Percentiles rank a stretch among this genome's conserved stretches.
These are phyloP conservation scores for Lodderomyces margitis DNA, from an alignment of 1,139 yeast species.

Conservation along the genomic window DNA sequence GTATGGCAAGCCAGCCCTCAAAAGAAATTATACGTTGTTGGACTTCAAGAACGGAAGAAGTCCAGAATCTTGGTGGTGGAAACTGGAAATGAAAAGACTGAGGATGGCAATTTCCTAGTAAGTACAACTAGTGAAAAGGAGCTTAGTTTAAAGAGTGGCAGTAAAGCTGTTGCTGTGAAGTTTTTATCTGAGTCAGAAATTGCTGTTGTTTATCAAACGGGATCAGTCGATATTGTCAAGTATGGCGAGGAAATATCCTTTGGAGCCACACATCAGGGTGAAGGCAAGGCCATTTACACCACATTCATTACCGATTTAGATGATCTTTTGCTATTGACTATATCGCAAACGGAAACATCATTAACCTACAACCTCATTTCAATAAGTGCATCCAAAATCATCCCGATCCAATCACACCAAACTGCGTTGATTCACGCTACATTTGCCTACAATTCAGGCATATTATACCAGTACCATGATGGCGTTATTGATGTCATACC, in stretches of 20 bases:
- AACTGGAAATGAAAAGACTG: constrained; percentile 15
- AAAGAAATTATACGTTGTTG: constrained; percentile 35
- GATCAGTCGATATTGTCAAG: constrained; percentile 37
- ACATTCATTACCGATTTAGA: constrained; percentile 23
- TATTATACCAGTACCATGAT: constrained; percentile 26
- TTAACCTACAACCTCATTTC: constrained; percentile 24
- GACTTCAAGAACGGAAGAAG: constrained; percentile 48
- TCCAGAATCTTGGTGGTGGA: constrained; percentile 39
- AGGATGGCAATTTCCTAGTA: constrained; percentile 10
- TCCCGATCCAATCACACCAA: constrained; percentile 12
- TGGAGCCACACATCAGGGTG: not conserved
- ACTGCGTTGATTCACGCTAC: constrained; percentile 1
- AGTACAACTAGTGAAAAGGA: constrained; percentile 14
- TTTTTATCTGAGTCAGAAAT: constrained; percentile 34
- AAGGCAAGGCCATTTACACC: constrained; percentile 19
- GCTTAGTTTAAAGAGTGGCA: constrained; percentile 16
- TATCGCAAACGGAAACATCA: constrained; percentile 16
- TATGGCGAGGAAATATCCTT: constrained; percentile 13
- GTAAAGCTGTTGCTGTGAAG: constrained; percentile 35
- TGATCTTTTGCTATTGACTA: constrained; percentile 23
- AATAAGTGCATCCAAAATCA: not conserved
- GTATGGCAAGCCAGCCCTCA: constrained; percentile 19
- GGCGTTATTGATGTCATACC: constrained; percentile 21
- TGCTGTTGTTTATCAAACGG: constrained; percentile 41
- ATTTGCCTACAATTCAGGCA: constrained; percentile 29